Evolutionary conservation across 164 flowering plant genomes (phyloP), one percentile per base, ranked within the genome.

Genomic region (Tetrastigma voinierianum): DNA sequence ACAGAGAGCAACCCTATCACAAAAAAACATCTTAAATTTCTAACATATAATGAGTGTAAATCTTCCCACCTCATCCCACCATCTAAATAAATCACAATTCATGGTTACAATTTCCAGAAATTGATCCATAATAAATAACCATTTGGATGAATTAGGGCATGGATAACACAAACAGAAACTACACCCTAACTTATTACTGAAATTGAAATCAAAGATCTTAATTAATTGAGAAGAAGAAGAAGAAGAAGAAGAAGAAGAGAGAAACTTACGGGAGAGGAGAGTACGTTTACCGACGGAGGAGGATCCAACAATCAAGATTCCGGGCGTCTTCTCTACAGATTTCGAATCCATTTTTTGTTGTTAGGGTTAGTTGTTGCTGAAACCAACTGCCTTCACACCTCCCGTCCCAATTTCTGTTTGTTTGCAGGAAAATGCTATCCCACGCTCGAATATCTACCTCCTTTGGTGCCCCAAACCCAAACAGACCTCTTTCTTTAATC

Each of bases 281-380:
- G 93, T 86, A 51, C 96, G 89, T 67, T 92, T 93, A 59, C 96
- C 98, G 21, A 84, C 98, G 77, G 75, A 72, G 57, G 95, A 57
- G 67, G 95, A 70, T 66, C 98, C 98, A 59, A 89, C 66, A 24
- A 89, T 18, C 48, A 91, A 49, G 62, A 91, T 73, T 7, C 87
- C 91, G 11, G 95, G 95, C 62, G 85, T 65, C 8, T 62, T 76
- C 69, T 80, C 86, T 10, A 83, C 61, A 32, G 79, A 48, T 12
- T 20, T 25, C 18, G 2, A 10, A 24, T n/a, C 60, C 43, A 12
- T 5, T 57, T 57, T 15, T 10, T 11, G 32, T 20, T 24, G 60
- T 32, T 32, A 32, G 40, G 40, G 40, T 32, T 32, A 4, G 40
- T 32, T 32, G 40, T 32, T 2, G 3, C 40, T 32, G 40, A 32